phyloP scores from a whole-genome alignment of 106 monocot genomes.

The Ottelia alismoides region DNA sequence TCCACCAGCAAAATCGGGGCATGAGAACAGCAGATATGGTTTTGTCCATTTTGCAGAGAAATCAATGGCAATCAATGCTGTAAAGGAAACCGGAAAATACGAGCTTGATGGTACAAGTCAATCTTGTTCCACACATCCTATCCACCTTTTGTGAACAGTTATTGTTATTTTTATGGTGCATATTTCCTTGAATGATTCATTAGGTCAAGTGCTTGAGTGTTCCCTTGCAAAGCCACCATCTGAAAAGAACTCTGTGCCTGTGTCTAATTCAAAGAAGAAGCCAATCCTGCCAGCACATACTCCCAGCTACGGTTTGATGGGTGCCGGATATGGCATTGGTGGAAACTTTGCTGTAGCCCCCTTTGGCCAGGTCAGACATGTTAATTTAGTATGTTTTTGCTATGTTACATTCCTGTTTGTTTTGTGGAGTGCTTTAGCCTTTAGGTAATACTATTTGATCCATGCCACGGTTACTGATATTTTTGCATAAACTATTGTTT shows the following conservation, averaged over 20 bases:
- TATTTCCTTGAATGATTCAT: neutral
- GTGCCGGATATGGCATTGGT: constrained; percentile 38
- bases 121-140: too few relatives aligned
- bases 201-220: constrained; percentile 80
- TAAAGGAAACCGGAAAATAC: constrained; percentile 78
- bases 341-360: constrained; percentile 16
- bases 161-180: too few relatives aligned
- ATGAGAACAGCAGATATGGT: constrained; percentile 72
- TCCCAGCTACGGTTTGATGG: constrained; percentile 32
- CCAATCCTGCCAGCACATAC: constrained; percentile 42
- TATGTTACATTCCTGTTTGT: too few relatives aligned
- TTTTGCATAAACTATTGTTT: neutral
- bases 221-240: constrained; percentile 88
- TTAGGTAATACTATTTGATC: too few relatives aligned
- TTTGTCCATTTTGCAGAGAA: constrained; percentile 88
- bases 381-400: too few relatives aligned
- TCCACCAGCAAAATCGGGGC: constrained; percentile 70
- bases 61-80: constrained; percentile 72
- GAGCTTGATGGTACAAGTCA: constrained; percentile 61
- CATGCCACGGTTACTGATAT: too few relatives aligned
- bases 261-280: constrained; percentile 27
- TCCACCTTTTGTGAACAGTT: too few relatives aligned
- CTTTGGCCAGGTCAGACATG: constrained; percentile 29
- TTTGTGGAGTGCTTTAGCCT: too few relatives aligned
- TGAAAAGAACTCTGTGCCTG: constrained; percentile 45